Evolutionary conservation across 2,329 filamentous ascomycete species (phyloP).

Genomic region (Macrophomina tecta): DNA sequence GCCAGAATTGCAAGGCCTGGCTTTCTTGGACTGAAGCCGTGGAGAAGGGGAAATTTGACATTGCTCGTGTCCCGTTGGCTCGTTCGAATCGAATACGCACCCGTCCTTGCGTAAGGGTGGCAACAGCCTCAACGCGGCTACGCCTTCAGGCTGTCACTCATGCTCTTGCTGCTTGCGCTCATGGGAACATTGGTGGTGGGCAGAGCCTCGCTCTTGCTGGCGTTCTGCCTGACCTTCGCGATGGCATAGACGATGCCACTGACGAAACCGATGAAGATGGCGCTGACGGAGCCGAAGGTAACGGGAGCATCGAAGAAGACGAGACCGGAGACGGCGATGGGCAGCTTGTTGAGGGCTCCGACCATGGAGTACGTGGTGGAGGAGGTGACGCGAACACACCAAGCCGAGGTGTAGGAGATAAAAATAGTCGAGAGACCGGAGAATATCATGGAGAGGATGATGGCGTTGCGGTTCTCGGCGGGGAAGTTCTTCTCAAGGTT

Average conservation of each 20-base stretch:
- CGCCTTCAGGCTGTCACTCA: constrained; percentile 79
- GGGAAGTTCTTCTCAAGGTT: constrained; percentile 93
- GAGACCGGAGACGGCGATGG: constrained; percentile 84
- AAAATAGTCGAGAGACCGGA: constrained; percentile 93
- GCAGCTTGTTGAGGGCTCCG: constrained; percentile 95
- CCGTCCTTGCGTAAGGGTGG: neutral
- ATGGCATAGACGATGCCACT: constrained; percentile 90
- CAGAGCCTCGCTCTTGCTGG: constrained; percentile 66
- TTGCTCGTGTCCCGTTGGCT: constrained; percentile 10
- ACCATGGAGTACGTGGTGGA: constrained; percentile 99
- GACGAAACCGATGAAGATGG: constrained; percentile 89
- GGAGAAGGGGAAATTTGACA: neutral
- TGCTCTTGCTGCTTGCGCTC: constrained; percentile 91
- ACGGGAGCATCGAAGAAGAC: constrained; percentile 95
- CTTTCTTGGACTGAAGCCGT: neutral
- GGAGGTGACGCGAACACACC: constrained; percentile 97
- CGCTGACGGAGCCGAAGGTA: constrained; percentile 88
- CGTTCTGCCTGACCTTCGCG: constrained; percentile 81
- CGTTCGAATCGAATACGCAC: constrained; percentile 12
- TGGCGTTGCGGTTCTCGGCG: constrained; percentile 73
- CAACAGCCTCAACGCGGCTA: neutral
- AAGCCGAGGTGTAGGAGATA: constrained; percentile 99
- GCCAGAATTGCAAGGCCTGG: neutral
- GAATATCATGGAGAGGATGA: constrained; percentile 89
- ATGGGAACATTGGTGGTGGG: constrained; percentile 72